Evolutionary conservation across 2,329 filamentous ascomycete species (phyloP).

Genomic region (Fusarium scirpi): DNA sequence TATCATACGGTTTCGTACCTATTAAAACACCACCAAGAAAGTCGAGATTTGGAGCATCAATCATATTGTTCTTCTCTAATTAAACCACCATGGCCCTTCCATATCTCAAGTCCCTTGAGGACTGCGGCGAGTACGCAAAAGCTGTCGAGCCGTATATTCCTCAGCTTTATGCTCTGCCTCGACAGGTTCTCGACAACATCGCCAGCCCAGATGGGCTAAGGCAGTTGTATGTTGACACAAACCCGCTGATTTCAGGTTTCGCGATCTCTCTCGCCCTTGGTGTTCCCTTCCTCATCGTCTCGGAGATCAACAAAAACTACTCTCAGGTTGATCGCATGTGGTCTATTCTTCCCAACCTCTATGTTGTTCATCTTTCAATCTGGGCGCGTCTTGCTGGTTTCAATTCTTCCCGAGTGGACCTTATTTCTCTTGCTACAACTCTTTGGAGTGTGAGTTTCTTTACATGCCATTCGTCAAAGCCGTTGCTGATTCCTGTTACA

Average conservation of each 20-base stretch:
- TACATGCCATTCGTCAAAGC: background rate
- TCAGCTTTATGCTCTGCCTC: conserved; percentile 77
- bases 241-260: conserved; percentile 83
- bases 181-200: conserved; percentile 70
- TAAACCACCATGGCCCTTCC: conserved; percentile 73
- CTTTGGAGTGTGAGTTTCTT: conserved; percentile 79
- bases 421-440: conserved; percentile 75
- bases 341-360: conserved; percentile 89
- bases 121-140: conserved; percentile 80
- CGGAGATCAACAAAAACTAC: conserved; percentile 92
- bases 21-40: conserved; percentile 27
- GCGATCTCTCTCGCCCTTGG: conserved; percentile 78
- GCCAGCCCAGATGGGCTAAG: conserved; percentile 72
- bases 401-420: conserved; percentile 76
- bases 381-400: conserved; percentile 84
- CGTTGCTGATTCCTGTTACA: conserved; percentile 51
- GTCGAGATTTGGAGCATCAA: background rate
- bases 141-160: conserved; percentile 81
- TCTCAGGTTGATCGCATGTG: conserved; percentile 96
- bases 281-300: conserved; percentile 77
- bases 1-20: background rate
- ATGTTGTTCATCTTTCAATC: conserved; percentile 84
- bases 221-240: conserved; percentile 83
- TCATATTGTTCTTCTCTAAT: conserved; percentile 32
- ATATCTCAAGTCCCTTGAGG: conserved; percentile 73